These are phyloP conservation scores for Diplodia intermedia DNA, from an alignment of 2,329 filamentous ascomycete species.

Conservation along the genomic window DNA sequence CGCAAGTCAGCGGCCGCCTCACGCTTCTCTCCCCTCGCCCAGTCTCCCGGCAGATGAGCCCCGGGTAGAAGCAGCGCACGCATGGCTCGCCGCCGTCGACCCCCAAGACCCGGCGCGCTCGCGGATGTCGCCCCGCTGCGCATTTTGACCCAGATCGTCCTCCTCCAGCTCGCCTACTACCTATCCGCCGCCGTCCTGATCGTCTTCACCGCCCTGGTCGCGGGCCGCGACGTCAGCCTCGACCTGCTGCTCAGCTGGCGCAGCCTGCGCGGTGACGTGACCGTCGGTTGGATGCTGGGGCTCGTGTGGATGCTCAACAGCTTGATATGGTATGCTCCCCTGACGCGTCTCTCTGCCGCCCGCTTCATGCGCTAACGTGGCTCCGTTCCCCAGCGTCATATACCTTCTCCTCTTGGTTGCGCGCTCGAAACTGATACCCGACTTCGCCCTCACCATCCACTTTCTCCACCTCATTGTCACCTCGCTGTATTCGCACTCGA, in stretches of 20 bases:
- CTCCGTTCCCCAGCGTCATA: slow-evolving; percentile 66
- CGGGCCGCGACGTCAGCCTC: slow-evolving; percentile 64
- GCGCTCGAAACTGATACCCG: slow-evolving; percentile 90
- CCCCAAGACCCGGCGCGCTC: slow-evolving; percentile 69
- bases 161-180: slow-evolving; percentile 72
- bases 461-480: slow-evolving; percentile 80
- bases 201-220: slow-evolving; percentile 71
- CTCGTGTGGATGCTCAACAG: slow-evolving; percentile 72
- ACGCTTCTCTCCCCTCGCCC: slow-evolving; percentile 10
- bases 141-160: slow-evolving; percentile 70
- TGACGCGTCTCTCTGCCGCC: neutral
- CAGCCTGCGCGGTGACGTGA: slow-evolving; percentile 69
- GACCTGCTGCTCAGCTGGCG: slow-evolving; percentile 70
- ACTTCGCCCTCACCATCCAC: slow-evolving; percentile 91
- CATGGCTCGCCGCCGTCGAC: slow-evolving; percentile 65
- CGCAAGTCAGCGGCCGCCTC: neutral
- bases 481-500: slow-evolving; percentile 75
- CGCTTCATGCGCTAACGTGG: slow-evolving; percentile 13
- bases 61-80: slow-evolving; percentile 17
- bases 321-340: slow-evolving; percentile 63
- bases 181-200: slow-evolving; percentile 66
- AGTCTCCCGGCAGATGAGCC: slow-evolving; percentile 22
- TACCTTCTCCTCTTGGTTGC: slow-evolving; percentile 83
- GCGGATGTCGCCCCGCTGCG: slow-evolving; percentile 70
- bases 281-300: slow-evolving; percentile 72